A percentile compares a stretch with the other conserved stretches of the same genome.
Evolutionary conservation across 192 early-diverging fungal species (phyloP).

Genomic region (Coemansia umbellata): DNA sequence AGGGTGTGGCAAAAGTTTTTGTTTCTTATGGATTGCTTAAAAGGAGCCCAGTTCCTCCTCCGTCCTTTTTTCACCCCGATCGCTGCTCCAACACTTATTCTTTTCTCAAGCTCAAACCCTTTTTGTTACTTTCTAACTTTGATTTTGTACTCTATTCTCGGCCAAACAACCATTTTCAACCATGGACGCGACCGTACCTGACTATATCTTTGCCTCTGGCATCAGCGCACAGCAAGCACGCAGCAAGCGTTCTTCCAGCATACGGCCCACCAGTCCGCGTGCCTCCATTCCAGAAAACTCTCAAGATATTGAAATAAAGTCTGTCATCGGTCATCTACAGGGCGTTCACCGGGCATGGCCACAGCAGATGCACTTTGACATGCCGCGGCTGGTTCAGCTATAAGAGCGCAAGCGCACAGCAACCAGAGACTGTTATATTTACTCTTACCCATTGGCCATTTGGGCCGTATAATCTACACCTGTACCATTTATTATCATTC

Average conservation of each 20-base stretch:
- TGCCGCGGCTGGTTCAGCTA: conserved; percentile 43
- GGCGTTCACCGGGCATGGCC: conserved; percentile 42
- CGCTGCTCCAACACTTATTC: not conserved
- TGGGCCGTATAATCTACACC: too few species aligned
- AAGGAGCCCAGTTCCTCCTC: not conserved
- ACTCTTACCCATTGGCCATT: too few species aligned
- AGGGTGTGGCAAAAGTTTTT: not conserved
- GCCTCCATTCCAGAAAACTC: conserved; percentile 2
- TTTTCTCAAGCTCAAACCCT: not conserved
- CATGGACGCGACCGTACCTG: conserved; percentile 39
- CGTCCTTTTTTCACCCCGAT: not conserved
- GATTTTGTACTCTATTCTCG: too few species aligned
- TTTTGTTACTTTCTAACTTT: too few species aligned
- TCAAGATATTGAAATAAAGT: conserved; percentile 32
- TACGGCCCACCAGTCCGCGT: conserved; percentile 23
- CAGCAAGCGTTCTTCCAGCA: conserved; percentile 15
- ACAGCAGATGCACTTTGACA: conserved; percentile 39
- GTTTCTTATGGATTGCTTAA: not conserved
- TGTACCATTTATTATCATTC: too few species aligned
- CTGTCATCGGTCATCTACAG: conserved; percentile 32
- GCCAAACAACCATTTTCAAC: not conserved
- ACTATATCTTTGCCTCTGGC: conserved; percentile 47
- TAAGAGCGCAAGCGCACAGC: too few species aligned
- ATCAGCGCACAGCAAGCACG: conserved; percentile 46
- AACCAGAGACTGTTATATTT: too few species aligned